phyloP scores from a whole-genome alignment of 495 filamentous ascomycete species.

The Neurospora hispaniola region DNA sequence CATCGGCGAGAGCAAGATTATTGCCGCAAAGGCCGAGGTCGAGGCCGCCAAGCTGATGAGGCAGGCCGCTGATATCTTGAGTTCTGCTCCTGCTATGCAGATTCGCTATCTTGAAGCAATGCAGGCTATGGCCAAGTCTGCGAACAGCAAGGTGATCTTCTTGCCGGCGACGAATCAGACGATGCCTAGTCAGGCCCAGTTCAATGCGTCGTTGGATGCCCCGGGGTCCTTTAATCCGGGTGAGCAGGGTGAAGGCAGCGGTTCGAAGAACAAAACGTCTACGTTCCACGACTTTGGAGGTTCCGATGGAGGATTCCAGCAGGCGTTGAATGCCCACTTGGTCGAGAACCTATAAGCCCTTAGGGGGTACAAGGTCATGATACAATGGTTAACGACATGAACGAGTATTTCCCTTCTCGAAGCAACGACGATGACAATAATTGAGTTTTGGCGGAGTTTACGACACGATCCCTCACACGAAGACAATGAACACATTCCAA shows the following conservation, averaged over 20 bases:
- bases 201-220: constrained; percentile 21
- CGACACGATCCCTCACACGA: background rate
- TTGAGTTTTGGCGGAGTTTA: background rate
- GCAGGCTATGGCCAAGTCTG: constrained; percentile 96
- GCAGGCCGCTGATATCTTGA: constrained; percentile 92
- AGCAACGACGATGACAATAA: background rate
- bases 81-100: constrained; percentile 93
- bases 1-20: constrained; percentile 97
- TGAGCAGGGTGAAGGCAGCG: constrained; percentile 15
- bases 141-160: constrained; percentile 97
- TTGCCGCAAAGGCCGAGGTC: constrained; percentile 92
- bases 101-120: constrained; percentile 98
- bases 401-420: background rate
- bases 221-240: constrained; percentile 11
- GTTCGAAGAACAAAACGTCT: constrained; percentile 4
- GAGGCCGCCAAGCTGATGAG: constrained; percentile 96
- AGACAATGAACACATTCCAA: background rate
- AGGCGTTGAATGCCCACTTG: constrained; percentile 72
- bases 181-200: constrained; percentile 41
- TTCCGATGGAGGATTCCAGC: constrained; percentile 55
- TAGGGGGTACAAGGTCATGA: background rate
- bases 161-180: constrained; percentile 57
- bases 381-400: background rate
- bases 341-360: constrained; percentile 71
- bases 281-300: constrained; percentile 33